These are phyloP conservation scores for Russula abietina DNA, from an alignment of 768 basidiomycete genomes.

Conservation along the genomic window DNA sequence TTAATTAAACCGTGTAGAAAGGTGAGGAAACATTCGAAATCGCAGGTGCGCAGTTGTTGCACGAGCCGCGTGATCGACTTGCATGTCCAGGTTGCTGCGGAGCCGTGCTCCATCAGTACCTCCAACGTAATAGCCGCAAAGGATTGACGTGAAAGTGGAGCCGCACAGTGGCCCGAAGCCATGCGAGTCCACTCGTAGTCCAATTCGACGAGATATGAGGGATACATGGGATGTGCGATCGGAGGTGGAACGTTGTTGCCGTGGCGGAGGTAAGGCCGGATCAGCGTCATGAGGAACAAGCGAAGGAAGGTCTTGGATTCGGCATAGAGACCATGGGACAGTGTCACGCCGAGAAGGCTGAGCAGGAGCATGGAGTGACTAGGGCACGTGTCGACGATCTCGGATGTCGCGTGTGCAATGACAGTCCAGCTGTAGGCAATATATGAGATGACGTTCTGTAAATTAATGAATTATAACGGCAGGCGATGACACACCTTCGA, in stretches of 20 bases:
- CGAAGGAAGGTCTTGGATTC: constrained; percentile 43
- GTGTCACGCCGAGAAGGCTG: constrained; percentile 45
- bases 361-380: constrained; percentile 45
- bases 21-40: constrained; percentile 33
- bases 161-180: background rate
- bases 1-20: constrained; percentile 31
- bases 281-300: constrained; percentile 37
- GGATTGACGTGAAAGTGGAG: constrained; percentile 23
- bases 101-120: constrained; percentile 27
- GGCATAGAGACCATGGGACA: constrained; percentile 38
- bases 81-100: constrained; percentile 37
- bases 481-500: constrained; percentile 39
- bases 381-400: constrained; percentile 42
- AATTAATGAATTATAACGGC: background rate
- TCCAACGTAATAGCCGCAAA: constrained; percentile 34
- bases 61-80: constrained; percentile 38
- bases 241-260: background rate
- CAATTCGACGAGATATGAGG: constrained; percentile 21
- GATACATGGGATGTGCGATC: constrained; percentile 17
- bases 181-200: constrained; percentile 12
- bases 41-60: constrained; percentile 29
- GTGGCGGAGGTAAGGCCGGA: constrained; percentile 28
- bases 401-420: constrained; percentile 46
- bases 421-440: constrained; percentile 39
- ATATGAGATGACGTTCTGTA: background rate